Conservation (phyloP, 2,329 filamentous ascomycete genomes). For the Monosporascus sp. region DNA sequence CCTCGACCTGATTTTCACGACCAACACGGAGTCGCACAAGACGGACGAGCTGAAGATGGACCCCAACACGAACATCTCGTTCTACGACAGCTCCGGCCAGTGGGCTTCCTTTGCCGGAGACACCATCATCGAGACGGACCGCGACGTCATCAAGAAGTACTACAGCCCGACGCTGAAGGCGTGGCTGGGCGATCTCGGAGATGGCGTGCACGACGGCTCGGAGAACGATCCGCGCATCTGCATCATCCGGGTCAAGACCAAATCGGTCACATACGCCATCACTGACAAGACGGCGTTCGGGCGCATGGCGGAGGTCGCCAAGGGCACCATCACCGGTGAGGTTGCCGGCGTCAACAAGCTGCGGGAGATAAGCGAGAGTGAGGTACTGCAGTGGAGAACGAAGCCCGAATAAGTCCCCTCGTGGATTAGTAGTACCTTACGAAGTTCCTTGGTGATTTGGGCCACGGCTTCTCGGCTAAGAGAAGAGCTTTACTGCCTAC, state of each 20-base stretch:
- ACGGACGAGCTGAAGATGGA: constrained; percentile 71
- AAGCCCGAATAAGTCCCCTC: background rate
- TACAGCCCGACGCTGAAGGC: constrained; percentile 71
- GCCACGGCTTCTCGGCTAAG: too few relatives aligned
- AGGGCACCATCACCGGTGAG: constrained; percentile 68
- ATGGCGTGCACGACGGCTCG: constrained; percentile 76
- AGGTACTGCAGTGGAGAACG: constrained; percentile 55
- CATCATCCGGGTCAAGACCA: constrained; percentile 69
- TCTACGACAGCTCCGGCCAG: constrained; percentile 69
- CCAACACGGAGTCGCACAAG: constrained; percentile 86
- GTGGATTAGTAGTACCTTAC: too few relatives aligned
- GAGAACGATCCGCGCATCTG: constrained; percentile 79
- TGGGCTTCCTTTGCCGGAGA: constrained; percentile 80
- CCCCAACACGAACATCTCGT: constrained; percentile 73
- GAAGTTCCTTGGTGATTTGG: too few relatives aligned
- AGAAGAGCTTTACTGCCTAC: too few relatives aligned
- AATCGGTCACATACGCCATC: constrained; percentile 67
- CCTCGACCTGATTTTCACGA: constrained; percentile 81
- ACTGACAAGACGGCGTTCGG: constrained; percentile 58
- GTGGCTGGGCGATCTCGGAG: constrained; percentile 80
- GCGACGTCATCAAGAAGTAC: constrained; percentile 64
- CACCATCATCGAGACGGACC: constrained; percentile 65
- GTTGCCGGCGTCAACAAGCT: constrained; percentile 68
- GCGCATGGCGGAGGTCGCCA: constrained; percentile 64
- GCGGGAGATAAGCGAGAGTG: constrained; percentile 63